Conservation (phyloP, 305 asterid species). For the Rubia tinctorum region DNA sequence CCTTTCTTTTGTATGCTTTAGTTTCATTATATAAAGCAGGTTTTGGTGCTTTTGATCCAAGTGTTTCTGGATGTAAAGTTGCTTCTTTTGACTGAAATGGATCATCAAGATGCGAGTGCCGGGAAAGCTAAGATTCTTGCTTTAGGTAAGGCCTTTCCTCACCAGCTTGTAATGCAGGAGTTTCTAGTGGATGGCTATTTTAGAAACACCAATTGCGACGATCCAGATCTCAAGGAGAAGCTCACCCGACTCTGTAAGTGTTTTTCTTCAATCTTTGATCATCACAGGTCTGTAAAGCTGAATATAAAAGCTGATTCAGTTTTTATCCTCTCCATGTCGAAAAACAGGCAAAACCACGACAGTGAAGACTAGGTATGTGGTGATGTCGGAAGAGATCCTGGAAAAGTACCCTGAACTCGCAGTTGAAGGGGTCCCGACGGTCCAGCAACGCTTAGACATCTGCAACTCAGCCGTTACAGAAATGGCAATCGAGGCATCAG, state of each 20-base stretch:
- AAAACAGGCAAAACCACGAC: conserved; percentile 85
- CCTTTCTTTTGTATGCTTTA: background rate
- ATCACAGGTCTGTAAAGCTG: background rate
- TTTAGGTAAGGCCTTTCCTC: conserved; percentile 95
- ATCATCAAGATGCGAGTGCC: conserved; percentile 25
- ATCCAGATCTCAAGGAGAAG: conserved; percentile 79
- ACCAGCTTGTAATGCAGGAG: conserved; percentile 95
- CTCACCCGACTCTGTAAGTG: conserved; percentile 88
- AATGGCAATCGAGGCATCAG: conserved; percentile 88
- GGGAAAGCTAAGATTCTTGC: conserved; percentile 72
- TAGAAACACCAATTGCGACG: conserved; percentile 73
- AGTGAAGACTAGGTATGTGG: conserved; percentile 88
- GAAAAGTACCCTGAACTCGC: conserved; percentile 80
- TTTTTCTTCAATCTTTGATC: background rate
- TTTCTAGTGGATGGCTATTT: conserved; percentile 88
- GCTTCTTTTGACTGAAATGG: conserved; percentile 23
- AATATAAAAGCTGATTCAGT: background rate
- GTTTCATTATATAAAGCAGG: background rate
- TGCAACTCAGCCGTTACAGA: conserved; percentile 88
- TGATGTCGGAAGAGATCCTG: conserved; percentile 95
- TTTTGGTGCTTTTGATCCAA: background rate
- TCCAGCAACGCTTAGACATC: conserved; percentile 70
- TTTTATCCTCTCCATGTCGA: background rate
- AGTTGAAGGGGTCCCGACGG: conserved; percentile 75
- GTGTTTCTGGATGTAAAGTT: background rate